Evolutionary conservation across 805 yeast genomes (phyloP).

Genomic region (Yueomyces sinensis): DNA sequence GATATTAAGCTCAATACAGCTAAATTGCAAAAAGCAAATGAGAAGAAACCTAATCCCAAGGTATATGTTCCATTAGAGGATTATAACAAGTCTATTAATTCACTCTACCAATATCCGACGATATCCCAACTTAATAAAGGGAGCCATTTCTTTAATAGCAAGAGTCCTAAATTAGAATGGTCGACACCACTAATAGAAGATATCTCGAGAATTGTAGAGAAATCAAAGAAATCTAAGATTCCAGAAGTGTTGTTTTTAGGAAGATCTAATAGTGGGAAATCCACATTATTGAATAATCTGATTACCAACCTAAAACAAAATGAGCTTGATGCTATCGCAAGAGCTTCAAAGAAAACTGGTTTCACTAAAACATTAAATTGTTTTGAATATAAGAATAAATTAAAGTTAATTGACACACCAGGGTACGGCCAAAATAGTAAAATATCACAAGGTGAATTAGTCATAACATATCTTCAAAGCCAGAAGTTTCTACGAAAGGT

Average conservation of each 20-base stretch:
- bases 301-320: slow-evolving; percentile 28
- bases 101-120: not conserved
- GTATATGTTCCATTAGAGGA: too few species aligned
- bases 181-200: not conserved
- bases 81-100: too few species aligned
- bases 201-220: not conserved
- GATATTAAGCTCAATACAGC: too few species aligned
- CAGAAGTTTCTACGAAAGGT: slow-evolving; percentile 43
- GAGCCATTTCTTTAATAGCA: not conserved
- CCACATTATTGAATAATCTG: slow-evolving; percentile 56
- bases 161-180: not conserved
- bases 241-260: slow-evolving; percentile 76
- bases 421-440: slow-evolving; percentile 76
- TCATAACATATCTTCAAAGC: slow-evolving; percentile 44
- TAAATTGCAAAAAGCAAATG: too few species aligned
- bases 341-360: slow-evolving; percentile 42
- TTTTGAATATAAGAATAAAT: slow-evolving; percentile 48
- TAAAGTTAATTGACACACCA: slow-evolving; percentile 73
- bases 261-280: slow-evolving; percentile 77
- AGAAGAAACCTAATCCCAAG: too few species aligned
- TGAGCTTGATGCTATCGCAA: slow-evolving; percentile 31
- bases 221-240: not conserved
- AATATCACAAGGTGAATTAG: slow-evolving; percentile 53
- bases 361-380: slow-evolving; percentile 53
- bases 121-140: not conserved